phyloP scores from a whole-genome alignment of 2,329 filamentous ascomycete species.

The Hymenotorrendiella dingleyae region DNA sequence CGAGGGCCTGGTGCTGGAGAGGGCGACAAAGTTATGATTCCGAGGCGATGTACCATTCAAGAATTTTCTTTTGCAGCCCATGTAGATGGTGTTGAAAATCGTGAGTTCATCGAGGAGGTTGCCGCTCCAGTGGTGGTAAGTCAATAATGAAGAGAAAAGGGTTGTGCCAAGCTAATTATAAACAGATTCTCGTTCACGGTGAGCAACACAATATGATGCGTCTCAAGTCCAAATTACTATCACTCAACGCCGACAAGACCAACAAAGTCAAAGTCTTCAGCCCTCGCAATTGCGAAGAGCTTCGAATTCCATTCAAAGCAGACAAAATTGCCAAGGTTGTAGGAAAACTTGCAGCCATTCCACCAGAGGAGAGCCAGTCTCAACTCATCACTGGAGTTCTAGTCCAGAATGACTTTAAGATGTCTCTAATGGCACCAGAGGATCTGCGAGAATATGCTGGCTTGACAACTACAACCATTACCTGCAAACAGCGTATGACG shows the following conservation, averaged over 20 bases:
- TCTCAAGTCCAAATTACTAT: slow-evolving; percentile 87
- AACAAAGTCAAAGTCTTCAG: slow-evolving; percentile 84
- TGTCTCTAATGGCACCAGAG: slow-evolving; percentile 94
- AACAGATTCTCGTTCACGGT: slow-evolving; percentile 87
- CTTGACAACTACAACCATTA: slow-evolving; percentile 90
- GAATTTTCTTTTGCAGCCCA: slow-evolving; percentile 96
- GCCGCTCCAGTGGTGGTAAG: slow-evolving; percentile 85
- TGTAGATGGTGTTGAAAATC: slow-evolving; percentile 91
- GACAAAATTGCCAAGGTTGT: slow-evolving; percentile 97
- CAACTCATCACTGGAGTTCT: slow-evolving; percentile 81
- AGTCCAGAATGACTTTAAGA: slow-evolving; percentile 96
- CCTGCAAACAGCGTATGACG: slow-evolving; percentile 84
- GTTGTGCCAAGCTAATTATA: slow-evolving; percentile 16
- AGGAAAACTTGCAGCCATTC: slow-evolving; percentile 79
- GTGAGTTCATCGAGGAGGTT: slow-evolving; percentile 94
- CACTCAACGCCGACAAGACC: slow-evolving; percentile 77
- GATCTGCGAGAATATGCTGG: slow-evolving; percentile 94
- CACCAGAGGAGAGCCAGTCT: slow-evolving; percentile 50
- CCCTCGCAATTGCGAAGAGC: slow-evolving; percentile 89
- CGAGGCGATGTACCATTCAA: slow-evolving; percentile 83
- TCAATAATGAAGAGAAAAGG: slow-evolving; percentile 26
- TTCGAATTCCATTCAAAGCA: slow-evolving; percentile 89
- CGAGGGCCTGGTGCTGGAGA: slow-evolving; percentile 55
- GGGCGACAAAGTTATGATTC: slow-evolving; percentile 85
- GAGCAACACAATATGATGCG: slow-evolving; percentile 98